A percentile compares a stretch with the other conserved stretches of the same genome.
Conservation (phyloP, 208 protist genomes). For the Dictyostelium gargantuum region DNA sequence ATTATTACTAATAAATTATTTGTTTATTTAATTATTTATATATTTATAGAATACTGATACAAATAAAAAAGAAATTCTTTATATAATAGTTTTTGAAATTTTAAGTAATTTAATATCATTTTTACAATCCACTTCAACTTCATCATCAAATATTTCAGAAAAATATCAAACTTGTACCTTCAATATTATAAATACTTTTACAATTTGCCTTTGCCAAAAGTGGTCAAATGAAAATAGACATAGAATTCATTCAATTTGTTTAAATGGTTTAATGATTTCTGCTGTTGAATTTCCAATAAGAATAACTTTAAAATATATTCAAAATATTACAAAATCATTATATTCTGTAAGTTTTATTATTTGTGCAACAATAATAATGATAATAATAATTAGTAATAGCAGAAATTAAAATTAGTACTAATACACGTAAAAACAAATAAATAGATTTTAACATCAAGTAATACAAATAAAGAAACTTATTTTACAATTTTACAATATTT, state of each 20-base stretch:
- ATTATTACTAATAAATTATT: neutral
- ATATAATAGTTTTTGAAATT: conserved; percentile 33
- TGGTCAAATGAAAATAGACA: conserved; percentile 37
- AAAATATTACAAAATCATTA: conserved; percentile 50
- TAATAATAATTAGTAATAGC: neutral
- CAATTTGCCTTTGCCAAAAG: conserved; percentile 1
- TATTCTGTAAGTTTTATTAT: neutral
- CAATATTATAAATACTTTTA: conserved; percentile 18
- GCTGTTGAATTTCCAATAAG: conserved; percentile 21
- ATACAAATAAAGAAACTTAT: conserved; percentile 32
- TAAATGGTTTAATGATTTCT: conserved; percentile 33
- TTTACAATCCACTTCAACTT: neutral
- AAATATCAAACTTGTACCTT: neutral
- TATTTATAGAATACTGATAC: conserved; percentile 16
- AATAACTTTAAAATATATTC: conserved; percentile 45
- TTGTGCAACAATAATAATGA: neutral
- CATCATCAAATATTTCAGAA: neutral
- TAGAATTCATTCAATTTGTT: conserved; percentile 51
- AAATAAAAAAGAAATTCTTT: conserved; percentile 16
- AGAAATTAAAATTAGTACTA: too few species aligned
- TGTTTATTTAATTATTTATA: neutral
- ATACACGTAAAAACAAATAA: too few species aligned
- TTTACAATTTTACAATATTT: conserved; percentile 60
- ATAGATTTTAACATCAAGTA: conserved; percentile 17
- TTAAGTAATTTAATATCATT: conserved; percentile 25